These are phyloP conservation scores for Alternaria consortialis DNA, from an alignment of 2,329 filamentous ascomycete genomes.

Conservation along the genomic window DNA sequence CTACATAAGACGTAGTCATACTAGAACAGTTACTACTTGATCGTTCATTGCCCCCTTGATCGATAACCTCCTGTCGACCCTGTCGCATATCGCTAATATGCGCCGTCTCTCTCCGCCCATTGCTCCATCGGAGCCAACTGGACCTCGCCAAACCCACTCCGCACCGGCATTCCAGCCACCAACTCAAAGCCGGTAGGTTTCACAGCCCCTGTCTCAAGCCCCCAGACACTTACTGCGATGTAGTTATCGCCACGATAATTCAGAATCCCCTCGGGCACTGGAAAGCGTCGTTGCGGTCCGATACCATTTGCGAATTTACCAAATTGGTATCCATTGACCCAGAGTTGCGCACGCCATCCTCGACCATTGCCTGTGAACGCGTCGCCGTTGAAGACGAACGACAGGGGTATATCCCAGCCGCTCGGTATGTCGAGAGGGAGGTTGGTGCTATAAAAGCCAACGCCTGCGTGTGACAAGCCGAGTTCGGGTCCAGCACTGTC, in stretches of 20 bases:
- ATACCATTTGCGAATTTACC: constrained; percentile 72
- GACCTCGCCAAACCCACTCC: constrained; percentile 27
- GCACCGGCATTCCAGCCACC: constrained; percentile 57
- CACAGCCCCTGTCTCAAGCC: constrained; percentile 65
- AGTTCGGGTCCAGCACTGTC: constrained; percentile 48
- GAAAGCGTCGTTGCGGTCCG: constrained; percentile 74
- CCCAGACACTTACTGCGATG: constrained; percentile 73
- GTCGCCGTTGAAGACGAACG: constrained; percentile 63
- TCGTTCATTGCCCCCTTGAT: not conserved
- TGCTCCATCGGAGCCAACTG: constrained; percentile 22
- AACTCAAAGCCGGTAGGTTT: constrained; percentile 64
- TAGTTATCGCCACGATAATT: constrained; percentile 74
- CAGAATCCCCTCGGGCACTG: constrained; percentile 75
- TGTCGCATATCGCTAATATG: constrained; percentile 15
- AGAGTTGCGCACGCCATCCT: constrained; percentile 68
- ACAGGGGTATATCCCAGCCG: constrained; percentile 67
- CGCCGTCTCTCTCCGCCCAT: constrained; percentile 25
- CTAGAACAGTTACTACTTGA: not conserved
- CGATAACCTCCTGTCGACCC: too few relatives aligned
- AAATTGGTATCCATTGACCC: constrained; percentile 78
- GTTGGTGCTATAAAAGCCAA: constrained; percentile 65
- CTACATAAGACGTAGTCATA: not conserved
- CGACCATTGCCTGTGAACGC: constrained; percentile 34
- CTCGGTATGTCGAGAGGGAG: constrained; percentile 64
- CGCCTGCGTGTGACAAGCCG: constrained; percentile 60